These are phyloP conservation scores for Colletotrichum scovillei DNA, from an alignment of 2,329 filamentous ascomycete genomes.

Conservation along the genomic window DNA sequence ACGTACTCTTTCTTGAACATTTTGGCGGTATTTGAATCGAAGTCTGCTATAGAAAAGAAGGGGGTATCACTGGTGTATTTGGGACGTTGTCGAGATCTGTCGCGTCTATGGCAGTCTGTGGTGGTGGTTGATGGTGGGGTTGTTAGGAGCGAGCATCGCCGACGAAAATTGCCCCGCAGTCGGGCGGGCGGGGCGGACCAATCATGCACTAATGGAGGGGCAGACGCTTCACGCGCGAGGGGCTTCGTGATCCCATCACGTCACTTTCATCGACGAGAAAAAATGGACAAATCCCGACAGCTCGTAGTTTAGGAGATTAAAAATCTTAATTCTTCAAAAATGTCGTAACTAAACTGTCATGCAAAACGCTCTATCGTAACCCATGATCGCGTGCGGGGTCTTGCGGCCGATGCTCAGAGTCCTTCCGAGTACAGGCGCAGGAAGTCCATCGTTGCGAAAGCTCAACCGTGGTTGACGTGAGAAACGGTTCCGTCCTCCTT, in stretches of 20 bases:
- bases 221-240: neutral
- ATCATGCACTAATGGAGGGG: slow-evolving; percentile 36
- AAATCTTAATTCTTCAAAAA: neutral
- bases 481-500: slow-evolving; percentile 70
- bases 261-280: neutral
- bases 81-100: slow-evolving; percentile 27
- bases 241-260: slow-evolving; percentile 2
- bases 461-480: slow-evolving; percentile 67
- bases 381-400: neutral
- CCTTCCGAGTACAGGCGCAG: neutral
- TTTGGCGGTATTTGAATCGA: slow-evolving; percentile 45
- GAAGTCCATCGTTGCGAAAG: neutral
- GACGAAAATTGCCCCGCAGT: slow-evolving; percentile 36
- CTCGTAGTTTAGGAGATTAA: neutral
- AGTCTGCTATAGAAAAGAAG: neutral
- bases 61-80: slow-evolving; percentile 7
- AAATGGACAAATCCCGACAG: neutral
- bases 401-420: neutral
- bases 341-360: neutral
- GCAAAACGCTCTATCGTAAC: neutral
- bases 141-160: slow-evolving; percentile 36
- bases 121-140: slow-evolving; percentile 29
- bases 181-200: slow-evolving; percentile 42
- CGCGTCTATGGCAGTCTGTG: slow-evolving; percentile 28
- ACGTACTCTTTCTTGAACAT: slow-evolving; percentile 96